Evolutionary conservation across 1,284 basidiomycete species (phyloP).

Genomic region (Tilletia walkeri): DNA sequence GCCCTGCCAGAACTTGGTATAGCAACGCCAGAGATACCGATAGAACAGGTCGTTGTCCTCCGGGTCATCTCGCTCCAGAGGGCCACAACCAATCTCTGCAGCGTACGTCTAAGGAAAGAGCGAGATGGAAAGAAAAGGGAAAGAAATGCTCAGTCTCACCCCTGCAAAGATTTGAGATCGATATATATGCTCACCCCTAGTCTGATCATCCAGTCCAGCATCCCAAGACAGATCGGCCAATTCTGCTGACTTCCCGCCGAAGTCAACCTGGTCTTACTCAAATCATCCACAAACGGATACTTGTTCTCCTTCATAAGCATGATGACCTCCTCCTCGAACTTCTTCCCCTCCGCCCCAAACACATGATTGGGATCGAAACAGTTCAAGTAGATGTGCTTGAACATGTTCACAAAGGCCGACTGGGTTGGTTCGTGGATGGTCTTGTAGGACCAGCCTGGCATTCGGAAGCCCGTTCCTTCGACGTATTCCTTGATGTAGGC

Average conservation of each 20-base stretch:
- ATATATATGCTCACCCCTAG: slow-evolving; percentile 24
- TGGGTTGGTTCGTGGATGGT: slow-evolving; percentile 53
- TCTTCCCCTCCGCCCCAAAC: slow-evolving; percentile 24
- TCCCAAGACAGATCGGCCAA: slow-evolving; percentile 52
- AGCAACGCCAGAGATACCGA: slow-evolving; percentile 53
- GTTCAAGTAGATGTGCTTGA: slow-evolving; percentile 48
- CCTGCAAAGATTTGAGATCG: too few species aligned
- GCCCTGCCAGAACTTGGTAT: slow-evolving; percentile 54
- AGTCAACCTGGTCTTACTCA: slow-evolving; percentile 53
- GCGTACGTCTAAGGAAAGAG: not conserved
- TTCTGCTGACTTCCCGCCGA: slow-evolving; percentile 52
- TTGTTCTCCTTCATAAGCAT: slow-evolving; percentile 50
- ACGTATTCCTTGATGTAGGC: slow-evolving; percentile 41
- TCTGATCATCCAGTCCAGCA: slow-evolving; percentile 54
- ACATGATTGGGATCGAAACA: slow-evolving; percentile 48
- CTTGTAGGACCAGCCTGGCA: slow-evolving; percentile 40
- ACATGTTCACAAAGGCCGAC: slow-evolving; percentile 48
- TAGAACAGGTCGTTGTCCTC: slow-evolving; percentile 46
- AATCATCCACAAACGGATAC: slow-evolving; percentile 51
- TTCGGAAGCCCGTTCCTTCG: slow-evolving; percentile 46
- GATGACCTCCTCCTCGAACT: slow-evolving; percentile 37
- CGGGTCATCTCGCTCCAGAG: slow-evolving; percentile 24
- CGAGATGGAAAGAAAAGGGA: not conserved
- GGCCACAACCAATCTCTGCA: not conserved
- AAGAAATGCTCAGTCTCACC: not conserved